Evolutionary conservation across 352 stramenopile genomes (phyloP).

Genomic region (Phytophthora nicotianae): DNA sequence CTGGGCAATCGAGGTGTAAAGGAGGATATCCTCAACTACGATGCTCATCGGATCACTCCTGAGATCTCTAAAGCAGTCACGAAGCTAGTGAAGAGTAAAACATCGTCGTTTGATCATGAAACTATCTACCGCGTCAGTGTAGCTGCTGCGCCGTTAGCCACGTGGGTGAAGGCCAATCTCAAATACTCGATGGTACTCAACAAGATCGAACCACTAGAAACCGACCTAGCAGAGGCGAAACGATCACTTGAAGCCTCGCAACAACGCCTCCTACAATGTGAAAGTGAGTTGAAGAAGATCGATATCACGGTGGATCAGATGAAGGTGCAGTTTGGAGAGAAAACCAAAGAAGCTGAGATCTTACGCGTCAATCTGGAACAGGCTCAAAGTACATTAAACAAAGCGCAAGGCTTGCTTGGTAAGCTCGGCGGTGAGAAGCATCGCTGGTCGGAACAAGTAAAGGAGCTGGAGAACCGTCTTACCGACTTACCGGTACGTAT

Average conservation of each 20-base stretch:
- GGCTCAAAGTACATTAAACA: slow-evolving; percentile 91
- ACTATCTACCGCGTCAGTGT: slow-evolving; percentile 95
- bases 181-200: slow-evolving; percentile 96
- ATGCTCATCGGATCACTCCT: slow-evolving; percentile 90
- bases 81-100: slow-evolving; percentile 94
- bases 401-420: slow-evolving; percentile 89
- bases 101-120: slow-evolving; percentile 92
- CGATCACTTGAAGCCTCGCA: slow-evolving; percentile 86
- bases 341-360: slow-evolving; percentile 93
- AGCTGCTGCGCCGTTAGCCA: slow-evolving; percentile 92
- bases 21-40: slow-evolving; percentile 97
- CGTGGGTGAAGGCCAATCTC: slow-evolving; percentile 96
- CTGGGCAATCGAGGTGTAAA: slow-evolving; percentile 95
- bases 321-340: slow-evolving; percentile 92
- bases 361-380: slow-evolving; percentile 87
- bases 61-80: slow-evolving; percentile 92
- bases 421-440: slow-evolving; percentile 93
- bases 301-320: slow-evolving; percentile 89
- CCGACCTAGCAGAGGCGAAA: slow-evolving; percentile 90
- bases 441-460: slow-evolving; percentile 91
- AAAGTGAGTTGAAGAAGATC: slow-evolving; percentile 92
- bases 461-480: slow-evolving; percentile 80
- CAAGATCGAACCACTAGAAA: slow-evolving; percentile 94
- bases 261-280: slow-evolving; percentile 87
- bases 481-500: slow-evolving; percentile 89